phyloP scores from a whole-genome alignment of 495 filamentous ascomycete genomes.

The Xylaria castorea region DNA sequence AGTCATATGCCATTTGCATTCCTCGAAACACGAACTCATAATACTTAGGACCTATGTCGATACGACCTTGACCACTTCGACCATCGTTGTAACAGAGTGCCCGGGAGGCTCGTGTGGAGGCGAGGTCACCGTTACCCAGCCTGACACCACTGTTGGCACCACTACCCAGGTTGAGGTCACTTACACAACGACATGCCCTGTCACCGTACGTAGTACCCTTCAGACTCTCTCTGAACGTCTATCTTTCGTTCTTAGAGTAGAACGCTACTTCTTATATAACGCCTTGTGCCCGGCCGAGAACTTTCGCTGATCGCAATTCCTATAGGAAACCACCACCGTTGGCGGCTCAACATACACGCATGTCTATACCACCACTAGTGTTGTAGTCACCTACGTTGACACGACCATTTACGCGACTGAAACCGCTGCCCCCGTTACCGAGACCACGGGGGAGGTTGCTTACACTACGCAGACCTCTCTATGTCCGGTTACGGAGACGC shows the following conservation, averaged over 20 bases:
- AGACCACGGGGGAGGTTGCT: conserved; percentile 36
- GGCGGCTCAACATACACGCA: conserved; percentile 39
- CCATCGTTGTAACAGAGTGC: conserved; percentile 42
- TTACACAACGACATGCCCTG: conserved; percentile 50
- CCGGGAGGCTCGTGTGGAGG: conserved; percentile 38
- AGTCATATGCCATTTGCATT: conserved; percentile 17
- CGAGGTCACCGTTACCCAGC: conserved; percentile 37
- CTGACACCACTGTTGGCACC: conserved; percentile 39
- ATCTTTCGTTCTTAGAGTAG: not conserved
- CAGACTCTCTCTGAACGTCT: not conserved
- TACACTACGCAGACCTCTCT: conserved; percentile 51
- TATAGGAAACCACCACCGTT: conserved; percentile 41
- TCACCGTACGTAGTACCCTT: conserved; percentile 33
- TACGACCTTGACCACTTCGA: conserved; percentile 44
- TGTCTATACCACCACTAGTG: conserved; percentile 54
- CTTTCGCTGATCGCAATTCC: not conserved
- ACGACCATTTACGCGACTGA: conserved; percentile 39
- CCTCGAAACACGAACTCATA: conserved; percentile 12
- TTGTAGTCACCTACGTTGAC: conserved; percentile 39
- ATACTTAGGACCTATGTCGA: conserved; percentile 35
- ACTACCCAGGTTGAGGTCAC: conserved; percentile 51
- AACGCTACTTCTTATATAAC: not conserved
- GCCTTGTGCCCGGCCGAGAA: not conserved
- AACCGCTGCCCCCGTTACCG: conserved; percentile 34
- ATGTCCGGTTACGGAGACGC: conserved; percentile 54